Evolutionary conservation across 1,139 yeast species (phyloP).

Genomic region (Petasospora fabianii): DNA sequence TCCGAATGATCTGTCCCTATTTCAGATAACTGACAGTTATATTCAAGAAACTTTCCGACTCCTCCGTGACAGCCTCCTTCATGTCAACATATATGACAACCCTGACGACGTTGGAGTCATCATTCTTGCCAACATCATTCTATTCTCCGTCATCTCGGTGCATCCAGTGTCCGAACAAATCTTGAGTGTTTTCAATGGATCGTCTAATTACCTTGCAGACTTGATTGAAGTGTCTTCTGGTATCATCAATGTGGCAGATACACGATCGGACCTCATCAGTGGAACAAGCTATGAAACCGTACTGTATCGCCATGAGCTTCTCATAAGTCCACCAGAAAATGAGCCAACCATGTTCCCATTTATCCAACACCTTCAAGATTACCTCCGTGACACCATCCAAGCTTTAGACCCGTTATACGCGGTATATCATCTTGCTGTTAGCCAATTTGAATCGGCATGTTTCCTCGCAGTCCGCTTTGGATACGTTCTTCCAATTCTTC

Average conservation of each 20-base stretch:
- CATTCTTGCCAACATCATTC: constrained; percentile 17
- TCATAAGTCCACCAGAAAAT: constrained; percentile 10
- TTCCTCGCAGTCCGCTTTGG: constrained; percentile 17
- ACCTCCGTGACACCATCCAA: constrained; percentile 4
- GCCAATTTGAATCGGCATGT: constrained; percentile 17
- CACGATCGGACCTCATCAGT: constrained; percentile 5
- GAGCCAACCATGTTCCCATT: constrained; percentile 10
- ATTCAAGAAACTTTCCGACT: constrained; percentile 10
- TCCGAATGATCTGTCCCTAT: constrained; percentile 7
- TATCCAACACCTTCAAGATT: constrained; percentile 7
- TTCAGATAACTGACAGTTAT: constrained; percentile 14
- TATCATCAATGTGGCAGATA: constrained; percentile 6
- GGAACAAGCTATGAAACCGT: constrained; percentile 15
- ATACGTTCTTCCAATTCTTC: constrained; percentile 21
- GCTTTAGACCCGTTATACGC: not conserved
- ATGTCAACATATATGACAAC: not conserved
- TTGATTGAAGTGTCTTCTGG: constrained; percentile 15
- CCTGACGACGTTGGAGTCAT: constrained; percentile 12
- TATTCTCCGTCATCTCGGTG: constrained; percentile 20
- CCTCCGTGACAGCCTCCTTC: constrained; percentile 5
- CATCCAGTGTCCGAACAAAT: constrained; percentile 20
- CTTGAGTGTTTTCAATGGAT: constrained; percentile 11
- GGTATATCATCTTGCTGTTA: constrained; percentile 11
- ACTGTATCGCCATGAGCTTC: constrained; percentile 11
- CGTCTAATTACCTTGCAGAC: constrained; percentile 10